Base-by-base conservation (phyloP, 202 grass and related monocot species). In the Thinopyrum obtusiflorum region DNA sequence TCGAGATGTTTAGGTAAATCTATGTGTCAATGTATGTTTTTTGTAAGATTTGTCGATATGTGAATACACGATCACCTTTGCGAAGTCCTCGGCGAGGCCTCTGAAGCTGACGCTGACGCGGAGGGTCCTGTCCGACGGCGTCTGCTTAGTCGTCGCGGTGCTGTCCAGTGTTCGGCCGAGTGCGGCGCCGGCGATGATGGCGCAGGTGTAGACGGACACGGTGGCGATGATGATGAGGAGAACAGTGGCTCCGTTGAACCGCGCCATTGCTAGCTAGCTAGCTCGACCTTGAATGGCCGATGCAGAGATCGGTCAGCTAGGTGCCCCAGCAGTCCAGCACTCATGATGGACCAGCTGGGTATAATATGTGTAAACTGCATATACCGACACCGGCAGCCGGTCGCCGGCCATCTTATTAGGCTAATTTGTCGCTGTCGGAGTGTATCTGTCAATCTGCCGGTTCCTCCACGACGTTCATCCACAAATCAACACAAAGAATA, bases 41-140 rank as follows among this genome's bases (percentile, higher is more conserved):
- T 44, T 42, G 39, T 36, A 13, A 13, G 40, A 44, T 44, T 1
- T 46, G 42, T 15, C 44, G 44, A 47, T 47, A 29, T 68, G 6
- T 47, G 40, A 27, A 73, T 7, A 21, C 42, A 4, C 35, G 39
- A 21, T 66, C 26, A 80, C 81, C 81, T 74, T 64, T 10, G 68
- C 37, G 4, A 75, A 20, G 37, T 47, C 61, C 17, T 63, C 7
- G 26, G 61, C 6, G 27, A 75, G 18, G 2, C 20, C 60, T 51
- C 59, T 35, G 39, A 84, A 13, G 82, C 39, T 84, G 20, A 84
- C 37, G 53, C 68, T 61, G 10, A 73, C 53, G 55, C 68, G 17
- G 32, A 28, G 33, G 81, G 68, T 1, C 37, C 37, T 17, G 82
- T 84, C 71, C 23, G 70, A 24, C 0, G 29, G 2, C 28, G 21